Conservation (phyloP, 208 protist species). For the Leishmania tropica region DNA sequence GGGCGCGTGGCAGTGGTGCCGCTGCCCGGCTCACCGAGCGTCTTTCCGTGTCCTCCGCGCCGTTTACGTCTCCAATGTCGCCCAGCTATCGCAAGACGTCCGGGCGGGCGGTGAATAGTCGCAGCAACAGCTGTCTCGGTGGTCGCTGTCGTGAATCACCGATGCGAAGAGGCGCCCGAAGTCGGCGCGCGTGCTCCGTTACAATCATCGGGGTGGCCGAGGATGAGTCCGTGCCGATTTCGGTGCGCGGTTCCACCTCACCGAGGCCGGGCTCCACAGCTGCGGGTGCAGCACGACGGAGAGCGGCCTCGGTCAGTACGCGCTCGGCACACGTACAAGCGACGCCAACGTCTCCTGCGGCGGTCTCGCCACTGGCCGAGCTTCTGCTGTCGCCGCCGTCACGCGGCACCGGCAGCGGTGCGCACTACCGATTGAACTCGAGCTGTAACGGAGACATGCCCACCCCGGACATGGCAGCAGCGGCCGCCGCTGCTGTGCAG, state of each 20-base stretch:
- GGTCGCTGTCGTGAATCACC: background rate
- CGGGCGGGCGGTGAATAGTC: background rate
- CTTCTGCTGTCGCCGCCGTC: background rate
- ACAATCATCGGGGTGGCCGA: slow-evolving; percentile 2
- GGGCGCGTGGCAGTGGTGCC: background rate
- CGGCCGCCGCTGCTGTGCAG: slow-evolving; percentile 4
- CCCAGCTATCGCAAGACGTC: slow-evolving; percentile 2
- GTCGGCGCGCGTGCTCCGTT: slow-evolving; percentile 3
- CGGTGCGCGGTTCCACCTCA: background rate
- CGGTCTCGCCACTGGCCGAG: background rate
- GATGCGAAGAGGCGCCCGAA: background rate
- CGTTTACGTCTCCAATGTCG: background rate
- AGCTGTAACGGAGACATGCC: background rate
- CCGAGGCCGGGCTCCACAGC: background rate
- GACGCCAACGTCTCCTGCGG: background rate
- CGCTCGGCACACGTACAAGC: background rate
- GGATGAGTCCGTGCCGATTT: background rate
- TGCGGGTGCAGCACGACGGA: background rate
- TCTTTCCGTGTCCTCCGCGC: background rate
- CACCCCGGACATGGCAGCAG: slow-evolving; percentile 9
- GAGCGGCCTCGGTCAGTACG: too few relatives aligned
- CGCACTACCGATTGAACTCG: background rate
- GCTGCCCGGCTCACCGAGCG: background rate
- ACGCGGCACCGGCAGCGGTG: too few relatives aligned
- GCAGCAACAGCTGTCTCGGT: slow-evolving; percentile 8